phyloP scores from a whole-genome alignment of 2,329 filamentous ascomycete species.

The Cryphonectria nitschkei region DNA sequence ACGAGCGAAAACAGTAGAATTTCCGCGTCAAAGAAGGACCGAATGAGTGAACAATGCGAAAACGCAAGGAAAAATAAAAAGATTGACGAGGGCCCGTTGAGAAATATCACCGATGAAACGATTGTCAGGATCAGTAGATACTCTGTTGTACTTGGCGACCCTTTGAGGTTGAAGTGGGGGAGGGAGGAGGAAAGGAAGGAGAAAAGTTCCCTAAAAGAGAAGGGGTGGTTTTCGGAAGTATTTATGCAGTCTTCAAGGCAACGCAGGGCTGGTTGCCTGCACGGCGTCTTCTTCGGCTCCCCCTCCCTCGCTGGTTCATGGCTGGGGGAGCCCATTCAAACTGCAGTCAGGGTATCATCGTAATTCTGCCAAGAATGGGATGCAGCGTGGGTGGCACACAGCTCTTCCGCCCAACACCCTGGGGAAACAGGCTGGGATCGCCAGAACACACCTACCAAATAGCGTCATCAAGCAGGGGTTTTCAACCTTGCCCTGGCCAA shows the following conservation, averaged over 20 bases:
- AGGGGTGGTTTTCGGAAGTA: slow-evolving; percentile 41
- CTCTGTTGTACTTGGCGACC: slow-evolving; percentile 61
- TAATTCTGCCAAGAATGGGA: slow-evolving; percentile 12
- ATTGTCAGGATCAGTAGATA: slow-evolving; percentile 54
- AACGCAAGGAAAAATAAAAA: slow-evolving; percentile 33
- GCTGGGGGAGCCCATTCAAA: slow-evolving; percentile 10
- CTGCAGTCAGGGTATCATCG: slow-evolving; percentile 1
- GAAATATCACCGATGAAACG: slow-evolving; percentile 45
- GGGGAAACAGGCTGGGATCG: slow-evolving; percentile 28
- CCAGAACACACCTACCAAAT: slow-evolving; percentile 3
- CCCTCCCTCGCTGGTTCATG: background rate
- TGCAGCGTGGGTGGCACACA: slow-evolving; percentile 21
- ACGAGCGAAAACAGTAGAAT: slow-evolving; percentile 48
- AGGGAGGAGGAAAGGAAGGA: slow-evolving; percentile 48
- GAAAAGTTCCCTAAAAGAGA: slow-evolving; percentile 41
- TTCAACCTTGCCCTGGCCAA: slow-evolving; percentile 16
- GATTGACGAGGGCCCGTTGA: slow-evolving; percentile 60
- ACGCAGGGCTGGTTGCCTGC: slow-evolving; percentile 31
- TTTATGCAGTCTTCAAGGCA: slow-evolving; percentile 34
- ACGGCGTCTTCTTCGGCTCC: slow-evolving; percentile 6
- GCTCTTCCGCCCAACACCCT: slow-evolving; percentile 15
- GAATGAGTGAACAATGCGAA: slow-evolving; percentile 42
- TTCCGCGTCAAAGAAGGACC: slow-evolving; percentile 39
- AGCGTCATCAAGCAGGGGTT: slow-evolving; percentile 25
- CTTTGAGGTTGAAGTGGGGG: slow-evolving; percentile 56